Conservation (phyloP, 768 basidiomycete genomes). For the Cyathus striatus region DNA sequence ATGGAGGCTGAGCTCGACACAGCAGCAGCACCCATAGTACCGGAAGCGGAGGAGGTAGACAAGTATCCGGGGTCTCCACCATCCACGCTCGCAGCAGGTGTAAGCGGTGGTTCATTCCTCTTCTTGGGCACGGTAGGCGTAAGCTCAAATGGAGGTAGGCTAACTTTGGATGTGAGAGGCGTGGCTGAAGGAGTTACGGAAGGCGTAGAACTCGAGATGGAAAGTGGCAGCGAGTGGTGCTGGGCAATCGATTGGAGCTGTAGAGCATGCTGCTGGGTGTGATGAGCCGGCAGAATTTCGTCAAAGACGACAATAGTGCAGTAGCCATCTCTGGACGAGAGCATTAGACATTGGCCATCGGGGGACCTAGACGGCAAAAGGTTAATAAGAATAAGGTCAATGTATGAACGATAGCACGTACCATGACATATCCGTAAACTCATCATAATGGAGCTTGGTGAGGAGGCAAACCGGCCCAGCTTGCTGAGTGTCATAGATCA, state of each 20-base stretch:
- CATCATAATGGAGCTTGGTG: constrained; percentile 93
- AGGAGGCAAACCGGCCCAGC: constrained; percentile 86
- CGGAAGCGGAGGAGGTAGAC: constrained; percentile 14
- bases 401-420: constrained; percentile 31
- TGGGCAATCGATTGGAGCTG: constrained; percentile 91
- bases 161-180: constrained; percentile 22
- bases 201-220: constrained; percentile 26
- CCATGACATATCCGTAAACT: constrained; percentile 97
- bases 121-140: not conserved
- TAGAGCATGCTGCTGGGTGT: constrained; percentile 86
- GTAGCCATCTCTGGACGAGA: constrained; percentile 94
- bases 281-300: constrained; percentile 83
- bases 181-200: constrained; percentile 31
- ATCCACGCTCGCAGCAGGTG: constrained; percentile 24
- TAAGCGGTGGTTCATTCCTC: constrained; percentile 1
- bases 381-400: constrained; percentile 2
- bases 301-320: constrained; percentile 95
- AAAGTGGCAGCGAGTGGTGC: constrained; percentile 67
- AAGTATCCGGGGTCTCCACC: constrained; percentile 24
- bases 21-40: constrained; percentile 10
- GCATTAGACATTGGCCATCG: constrained; percentile 88
- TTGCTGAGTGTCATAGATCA: constrained; percentile 97
- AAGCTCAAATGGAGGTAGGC: constrained; percentile 13
- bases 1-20: constrained; percentile 11
- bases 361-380: constrained; percentile 66